Evolutionary conservation across 306 rosid species (phyloP), one percentile per base, ranked within the genome.

Genomic region (Luffa acutangula): DNA sequence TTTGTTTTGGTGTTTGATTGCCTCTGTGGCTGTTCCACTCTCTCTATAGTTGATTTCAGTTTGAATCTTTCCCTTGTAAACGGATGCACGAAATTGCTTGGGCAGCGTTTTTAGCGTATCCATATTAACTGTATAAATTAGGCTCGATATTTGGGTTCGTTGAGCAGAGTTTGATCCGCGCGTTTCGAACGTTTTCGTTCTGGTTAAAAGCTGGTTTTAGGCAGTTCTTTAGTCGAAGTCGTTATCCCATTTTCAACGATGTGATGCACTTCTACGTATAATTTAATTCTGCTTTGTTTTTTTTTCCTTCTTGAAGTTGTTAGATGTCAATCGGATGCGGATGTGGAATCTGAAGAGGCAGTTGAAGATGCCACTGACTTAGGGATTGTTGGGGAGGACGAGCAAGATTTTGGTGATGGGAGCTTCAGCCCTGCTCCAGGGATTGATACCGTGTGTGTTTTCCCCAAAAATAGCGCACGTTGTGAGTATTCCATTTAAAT

Each of bases 331-430:
- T 85, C 89, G 43, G 91, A 85, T 34, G 82, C 89, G 0, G 92
- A 83, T 62, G 88, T 33, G 78, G 92, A 85, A 48, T 78, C 58
- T 53, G 84, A 75, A 15, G 92, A 90, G 76, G 59, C 87, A 46
- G 79, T 84, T 76, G 97, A 86, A 36, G 95, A 92, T 78, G 89
- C 52, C 65, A 85, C 87, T 78, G 99, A 91, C 81, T 84, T 89
- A 57, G 99, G 99, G 60, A 81, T 88, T 3, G 93, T 93, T 70
- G 96, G 90, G 31, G 97, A 92, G 66, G 89, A 91, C 78, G 89
- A n/a, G n/a, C 96, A 87, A 82, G 96, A 90, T 83, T 88, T 80
- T 76, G 91, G 88, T 52, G 93, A 89, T 80, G 96, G 54, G 64
- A 88, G 33, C 83, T 90, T 81, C 77, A 36, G 89, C 82, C 81